A percentile compares a stretch with the other conserved stretches of the same genome.
phyloP scores from a whole-genome alignment of 495 filamentous ascomycete genomes.

The Talaromyces borbonicus region DNA sequence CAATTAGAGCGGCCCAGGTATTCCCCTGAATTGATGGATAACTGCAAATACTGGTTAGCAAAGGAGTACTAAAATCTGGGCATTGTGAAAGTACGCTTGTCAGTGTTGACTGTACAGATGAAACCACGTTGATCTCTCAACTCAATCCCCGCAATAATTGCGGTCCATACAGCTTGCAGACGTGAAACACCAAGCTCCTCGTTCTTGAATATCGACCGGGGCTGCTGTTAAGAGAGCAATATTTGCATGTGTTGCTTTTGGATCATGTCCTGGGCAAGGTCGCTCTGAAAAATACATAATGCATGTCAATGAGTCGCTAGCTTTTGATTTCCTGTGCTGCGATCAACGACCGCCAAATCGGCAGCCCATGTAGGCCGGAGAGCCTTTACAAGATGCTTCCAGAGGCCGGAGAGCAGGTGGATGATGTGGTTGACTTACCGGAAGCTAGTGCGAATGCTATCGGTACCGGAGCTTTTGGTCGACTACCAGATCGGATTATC shows the following conservation, averaged over 20 bases:
- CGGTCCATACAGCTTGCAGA: too few relatives aligned
- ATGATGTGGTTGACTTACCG: neutral
- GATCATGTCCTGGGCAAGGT: neutral
- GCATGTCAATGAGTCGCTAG: conserved; percentile 4
- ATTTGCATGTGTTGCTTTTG: too few relatives aligned
- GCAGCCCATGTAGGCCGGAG: conserved; percentile 4
- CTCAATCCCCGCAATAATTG: neutral
- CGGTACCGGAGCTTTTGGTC: conserved; percentile 20
- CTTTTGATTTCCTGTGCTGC: conserved; percentile 4
- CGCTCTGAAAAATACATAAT: conserved; percentile 3
- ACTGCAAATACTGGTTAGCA: too few relatives aligned
- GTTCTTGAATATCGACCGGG: too few relatives aligned
- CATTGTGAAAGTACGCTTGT: too few relatives aligned
- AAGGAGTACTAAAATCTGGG: too few relatives aligned
- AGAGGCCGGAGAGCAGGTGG: neutral
- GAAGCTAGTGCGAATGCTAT: too few relatives aligned
- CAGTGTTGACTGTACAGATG: too few relatives aligned
- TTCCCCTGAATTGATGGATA: too few relatives aligned
- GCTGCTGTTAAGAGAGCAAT: too few relatives aligned
- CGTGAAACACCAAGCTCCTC: conserved; percentile 1
- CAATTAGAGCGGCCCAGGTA: too few relatives aligned
- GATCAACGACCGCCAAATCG: conserved; percentile 1
- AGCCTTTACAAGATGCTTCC: conserved; percentile 5
- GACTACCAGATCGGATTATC: conserved; percentile 21
- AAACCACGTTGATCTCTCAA: neutral